A percentile compares a stretch with the other conserved stretches of the same genome.
These are phyloP conservation scores for Coelastrella sp. DNA, from an alignment of 139 green algal genomes.

Conservation along the genomic window DNA sequence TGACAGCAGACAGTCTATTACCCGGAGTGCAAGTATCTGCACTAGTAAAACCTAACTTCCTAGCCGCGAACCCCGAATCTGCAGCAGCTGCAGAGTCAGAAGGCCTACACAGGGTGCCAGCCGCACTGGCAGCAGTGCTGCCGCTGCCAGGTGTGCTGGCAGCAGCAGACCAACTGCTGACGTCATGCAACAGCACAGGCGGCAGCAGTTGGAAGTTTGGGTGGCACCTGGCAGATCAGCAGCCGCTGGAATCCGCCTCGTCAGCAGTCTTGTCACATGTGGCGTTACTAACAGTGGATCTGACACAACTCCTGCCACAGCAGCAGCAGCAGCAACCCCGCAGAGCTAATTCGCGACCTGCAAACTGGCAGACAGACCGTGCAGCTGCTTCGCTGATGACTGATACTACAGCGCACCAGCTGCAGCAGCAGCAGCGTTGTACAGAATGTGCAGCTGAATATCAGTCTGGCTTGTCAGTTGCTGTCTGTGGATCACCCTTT, in stretches of 20 bases:
- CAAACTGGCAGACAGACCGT: neutral
- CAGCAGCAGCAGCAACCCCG: slow-evolving; percentile 21
- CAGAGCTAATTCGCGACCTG: neutral
- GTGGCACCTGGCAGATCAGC: slow-evolving; percentile 40
- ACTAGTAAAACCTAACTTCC: neutral
- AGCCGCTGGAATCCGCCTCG: slow-evolving; percentile 7
- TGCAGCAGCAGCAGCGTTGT: slow-evolving; percentile 48
- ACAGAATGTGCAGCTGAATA: neutral
- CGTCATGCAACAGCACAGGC: neutral
- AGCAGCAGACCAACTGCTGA: slow-evolving; percentile 19
- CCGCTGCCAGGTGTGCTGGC: slow-evolving; percentile 4
- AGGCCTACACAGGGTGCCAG: neutral
- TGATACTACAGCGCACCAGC: neutral
- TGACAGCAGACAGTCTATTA: neutral
- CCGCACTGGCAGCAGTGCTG: slow-evolving; percentile 6
- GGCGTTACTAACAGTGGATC: slow-evolving; percentile 38
- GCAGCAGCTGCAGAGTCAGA: slow-evolving; percentile 1
- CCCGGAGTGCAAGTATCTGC: neutral
- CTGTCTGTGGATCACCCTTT: slow-evolving; percentile 72
- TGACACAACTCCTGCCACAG: neutral
- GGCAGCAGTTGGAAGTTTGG: slow-evolving; percentile 28
- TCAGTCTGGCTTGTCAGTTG: neutral
- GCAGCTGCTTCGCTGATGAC: no score
- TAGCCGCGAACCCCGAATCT: neutral
- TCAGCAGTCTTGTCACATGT: neutral